These are phyloP conservation scores for Plasmodium inui DNA, from an alignment of 169 alveolate species.

Conservation along the genomic window DNA sequence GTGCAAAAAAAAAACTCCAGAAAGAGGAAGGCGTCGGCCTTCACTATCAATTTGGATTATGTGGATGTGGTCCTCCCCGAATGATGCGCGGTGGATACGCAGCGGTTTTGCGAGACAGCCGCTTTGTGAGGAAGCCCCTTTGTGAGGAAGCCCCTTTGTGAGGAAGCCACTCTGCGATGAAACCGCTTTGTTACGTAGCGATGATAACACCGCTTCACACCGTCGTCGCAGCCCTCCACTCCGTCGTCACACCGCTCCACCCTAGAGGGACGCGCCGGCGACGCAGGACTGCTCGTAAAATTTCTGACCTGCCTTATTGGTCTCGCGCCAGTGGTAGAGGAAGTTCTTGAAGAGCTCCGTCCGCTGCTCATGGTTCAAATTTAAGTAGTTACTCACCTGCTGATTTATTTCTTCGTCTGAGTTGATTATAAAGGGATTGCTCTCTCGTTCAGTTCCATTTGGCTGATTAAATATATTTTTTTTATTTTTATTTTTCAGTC, in stretches of 20 bases:
- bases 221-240: background rate
- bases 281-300: slow-evolving; percentile 47
- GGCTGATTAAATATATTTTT: background rate
- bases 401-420: slow-evolving; percentile 64
- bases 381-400: slow-evolving; percentile 38
- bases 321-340: slow-evolving; percentile 71
- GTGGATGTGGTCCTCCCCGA: background rate
- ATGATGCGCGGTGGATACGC: background rate
- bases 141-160: too few species aligned
- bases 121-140: too few species aligned
- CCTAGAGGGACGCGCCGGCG: background rate
- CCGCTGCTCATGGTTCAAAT: slow-evolving; percentile 64
- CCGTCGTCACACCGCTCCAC: background rate
- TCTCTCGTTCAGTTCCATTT: background rate
- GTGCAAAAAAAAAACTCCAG: background rate
- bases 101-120: background rate
- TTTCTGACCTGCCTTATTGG: slow-evolving; percentile 71
- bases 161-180: too few species aligned
- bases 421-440: slow-evolving; percentile 31
- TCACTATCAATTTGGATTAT: background rate
- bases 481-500: slow-evolving; percentile 34
- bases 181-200: too few species aligned
- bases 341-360: slow-evolving; percentile 68
- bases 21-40: background rate
- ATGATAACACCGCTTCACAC: too few species aligned